These are phyloP conservation scores for Carex sylvatica DNA, from an alignment of 202 grass and related monocot genomes.

Conservation along the genomic window DNA sequence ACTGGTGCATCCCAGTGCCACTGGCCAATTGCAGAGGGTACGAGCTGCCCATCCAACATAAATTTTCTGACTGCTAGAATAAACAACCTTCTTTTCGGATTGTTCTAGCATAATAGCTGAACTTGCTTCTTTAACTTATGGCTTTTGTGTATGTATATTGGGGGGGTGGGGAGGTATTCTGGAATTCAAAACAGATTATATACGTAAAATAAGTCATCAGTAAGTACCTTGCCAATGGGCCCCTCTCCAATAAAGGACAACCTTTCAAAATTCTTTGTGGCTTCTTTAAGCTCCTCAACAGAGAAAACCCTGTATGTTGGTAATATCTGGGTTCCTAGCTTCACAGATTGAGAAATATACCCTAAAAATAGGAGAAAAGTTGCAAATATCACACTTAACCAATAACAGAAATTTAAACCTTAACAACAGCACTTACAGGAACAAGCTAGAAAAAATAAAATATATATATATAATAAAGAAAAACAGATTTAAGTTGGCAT, in stretches of 20 bases:
- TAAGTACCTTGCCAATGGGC: slow-evolving; percentile 84
- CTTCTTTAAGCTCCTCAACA: slow-evolving; percentile 92
- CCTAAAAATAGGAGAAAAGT: slow-evolving; percentile 40
- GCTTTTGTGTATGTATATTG: neutral
- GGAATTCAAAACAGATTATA: neutral
- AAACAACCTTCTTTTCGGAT: neutral
- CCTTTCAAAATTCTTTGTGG: slow-evolving; percentile 70
- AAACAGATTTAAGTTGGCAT: neutral
- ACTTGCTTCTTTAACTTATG: neutral
- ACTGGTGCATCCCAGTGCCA: neutral
- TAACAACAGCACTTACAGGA: neutral
- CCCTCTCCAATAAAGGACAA: slow-evolving; percentile 82
- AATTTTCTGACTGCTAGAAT: neutral
- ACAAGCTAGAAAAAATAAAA: neutral
- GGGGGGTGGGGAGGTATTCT: neutral
- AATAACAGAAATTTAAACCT: neutral
- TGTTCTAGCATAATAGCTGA: neutral
- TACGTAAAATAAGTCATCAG: slow-evolving; percentile 14
- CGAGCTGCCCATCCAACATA: neutral
- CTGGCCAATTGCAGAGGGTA: neutral
- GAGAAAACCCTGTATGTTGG: slow-evolving; percentile 65
- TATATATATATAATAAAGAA: neutral
- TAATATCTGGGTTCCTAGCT: slow-evolving; percentile 76
- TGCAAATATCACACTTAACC: neutral
- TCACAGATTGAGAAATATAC: slow-evolving; percentile 86